A percentile compares a stretch with the other conserved stretches of the same genome.
Conservation (phyloP, 148 eudicot genomes). For the Rhododendron simsii region DNA sequence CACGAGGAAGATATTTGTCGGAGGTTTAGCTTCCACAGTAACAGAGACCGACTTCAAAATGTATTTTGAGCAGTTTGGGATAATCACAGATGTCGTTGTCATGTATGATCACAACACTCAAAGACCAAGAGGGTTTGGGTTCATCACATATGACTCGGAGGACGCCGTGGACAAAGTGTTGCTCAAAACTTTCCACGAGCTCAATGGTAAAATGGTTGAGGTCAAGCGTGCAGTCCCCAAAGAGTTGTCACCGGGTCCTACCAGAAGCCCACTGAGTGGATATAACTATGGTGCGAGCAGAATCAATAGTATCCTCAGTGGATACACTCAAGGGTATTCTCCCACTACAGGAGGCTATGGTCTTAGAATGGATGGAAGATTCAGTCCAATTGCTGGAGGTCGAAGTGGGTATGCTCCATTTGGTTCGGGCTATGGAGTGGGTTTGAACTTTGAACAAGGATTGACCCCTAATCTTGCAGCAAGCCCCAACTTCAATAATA, state of each 20-base stretch:
- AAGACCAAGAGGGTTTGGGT: slow-evolving; percentile 38
- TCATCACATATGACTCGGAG: slow-evolving; percentile 30
- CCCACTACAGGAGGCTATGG: slow-evolving; percentile 65
- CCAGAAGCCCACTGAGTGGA: slow-evolving; percentile 24
- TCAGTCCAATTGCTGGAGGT: slow-evolving; percentile 37
- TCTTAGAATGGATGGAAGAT: slow-evolving; percentile 58
- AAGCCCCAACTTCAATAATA: slow-evolving; percentile 19
- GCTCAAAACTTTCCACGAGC: slow-evolving; percentile 29
- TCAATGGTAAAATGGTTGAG: slow-evolving; percentile 39
- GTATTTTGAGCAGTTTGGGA: slow-evolving; percentile 35
- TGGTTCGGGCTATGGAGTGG: slow-evolving; percentile 24
- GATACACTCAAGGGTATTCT: slow-evolving; percentile 45
- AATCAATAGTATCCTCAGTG: slow-evolving; percentile 23
- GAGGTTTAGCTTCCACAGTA: slow-evolving; percentile 32
- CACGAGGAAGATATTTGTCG: slow-evolving; percentile 31
- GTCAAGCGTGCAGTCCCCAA: slow-evolving; percentile 36
- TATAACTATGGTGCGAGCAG: slow-evolving; percentile 21
- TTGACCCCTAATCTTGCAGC: slow-evolving; percentile 42
- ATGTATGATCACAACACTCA: slow-evolving; percentile 37
- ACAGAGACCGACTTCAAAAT: slow-evolving; percentile 24
- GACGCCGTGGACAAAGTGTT: slow-evolving; percentile 31
- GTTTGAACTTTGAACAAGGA: slow-evolving; percentile 47
- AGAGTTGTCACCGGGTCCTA: slow-evolving; percentile 30
- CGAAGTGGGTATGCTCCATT: slow-evolving; percentile 48
- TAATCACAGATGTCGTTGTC: slow-evolving; percentile 29